Evolutionary conservation across 768 basidiomycete species (phyloP).

Genomic region (Artomyces pyxidatus): DNA sequence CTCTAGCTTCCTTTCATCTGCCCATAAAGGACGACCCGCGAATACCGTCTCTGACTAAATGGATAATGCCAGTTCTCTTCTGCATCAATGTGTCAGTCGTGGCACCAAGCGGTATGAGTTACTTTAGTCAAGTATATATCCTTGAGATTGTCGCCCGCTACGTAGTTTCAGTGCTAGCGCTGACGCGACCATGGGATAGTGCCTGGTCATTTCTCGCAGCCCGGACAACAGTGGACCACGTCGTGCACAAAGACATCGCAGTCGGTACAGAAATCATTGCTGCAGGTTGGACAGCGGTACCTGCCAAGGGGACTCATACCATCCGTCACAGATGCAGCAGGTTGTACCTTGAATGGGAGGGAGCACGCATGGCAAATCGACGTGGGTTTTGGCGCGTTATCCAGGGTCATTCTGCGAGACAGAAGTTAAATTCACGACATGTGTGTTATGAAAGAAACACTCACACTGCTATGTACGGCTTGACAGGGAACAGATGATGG

Average conservation of each 20-base stretch:
- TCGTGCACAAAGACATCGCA: conserved; percentile 97
- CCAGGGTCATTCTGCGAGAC: conserved; percentile 30
- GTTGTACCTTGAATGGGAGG: conserved; percentile 46
- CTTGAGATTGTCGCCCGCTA: no score
- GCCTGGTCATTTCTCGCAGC: conserved; percentile 47
- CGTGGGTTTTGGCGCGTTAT: conserved; percentile 28
- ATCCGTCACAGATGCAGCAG: conserved; percentile 35
- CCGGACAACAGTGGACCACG: conserved; percentile 91
- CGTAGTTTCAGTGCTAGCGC: no score
- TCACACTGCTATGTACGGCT: conserved; percentile 74
- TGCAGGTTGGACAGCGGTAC: conserved; percentile 85
- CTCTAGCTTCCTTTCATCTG: no score
- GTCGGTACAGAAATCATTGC: conserved; percentile 84
- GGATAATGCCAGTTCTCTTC: no score
- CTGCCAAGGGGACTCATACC: conserved; percentile 81
- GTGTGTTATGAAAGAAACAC: conserved; percentile 24
- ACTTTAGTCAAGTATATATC: no score
- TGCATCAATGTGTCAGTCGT: no score
- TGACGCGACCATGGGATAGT: no score
- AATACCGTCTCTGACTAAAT: no score
- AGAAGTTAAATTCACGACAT: conserved; percentile 3
- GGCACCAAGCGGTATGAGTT: no score
- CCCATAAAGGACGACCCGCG: no score
- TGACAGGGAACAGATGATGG: conserved; percentile 93
- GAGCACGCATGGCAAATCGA: conserved; percentile 73